phyloP scores from a whole-genome alignment of 2,329 filamentous ascomycete species.

The Aspergillus proliferans region DNA sequence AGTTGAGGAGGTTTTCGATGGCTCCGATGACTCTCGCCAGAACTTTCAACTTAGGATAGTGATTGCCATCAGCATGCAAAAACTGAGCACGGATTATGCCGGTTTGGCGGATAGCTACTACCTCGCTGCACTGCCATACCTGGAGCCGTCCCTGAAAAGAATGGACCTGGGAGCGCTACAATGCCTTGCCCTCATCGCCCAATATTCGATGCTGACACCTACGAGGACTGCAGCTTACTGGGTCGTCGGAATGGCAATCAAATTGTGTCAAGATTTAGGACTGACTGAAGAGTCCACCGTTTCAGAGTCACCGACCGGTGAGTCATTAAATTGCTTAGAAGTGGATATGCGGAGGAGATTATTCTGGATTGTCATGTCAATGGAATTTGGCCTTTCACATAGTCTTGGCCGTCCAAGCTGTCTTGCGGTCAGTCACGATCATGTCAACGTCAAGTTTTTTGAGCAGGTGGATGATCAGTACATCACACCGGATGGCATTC shows the following conservation, averaged over 20 bases:
- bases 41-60: constrained; percentile 89
- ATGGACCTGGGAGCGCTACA: constrained; percentile 89
- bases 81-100: constrained; percentile 82
- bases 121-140: constrained; percentile 74
- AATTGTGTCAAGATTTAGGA: constrained; percentile 82
- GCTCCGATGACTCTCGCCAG: constrained; percentile 69
- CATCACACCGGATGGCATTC: constrained; percentile 72
- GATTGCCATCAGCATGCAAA: constrained; percentile 89
- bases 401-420: constrained; percentile 80
- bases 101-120: constrained; percentile 94
- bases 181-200: constrained; percentile 77
- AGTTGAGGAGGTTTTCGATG: constrained; percentile 72
- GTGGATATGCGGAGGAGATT: constrained; percentile 84
- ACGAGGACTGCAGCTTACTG: constrained; percentile 91
- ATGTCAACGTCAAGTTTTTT: constrained; percentile 82
- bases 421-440: constrained; percentile 73
- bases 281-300: constrained; percentile 87
- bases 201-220: constrained; percentile 88
- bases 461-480: constrained; percentile 72
- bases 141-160: constrained; percentile 76
- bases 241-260: constrained; percentile 78
- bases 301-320: constrained; percentile 53
- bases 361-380: constrained; percentile 79
- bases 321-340: constrained; percentile 62
- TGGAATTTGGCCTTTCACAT: constrained; percentile 84